Conservation (phyloP, 2,329 filamentous ascomycete species). For the Tolypocladium tundrense region DNA sequence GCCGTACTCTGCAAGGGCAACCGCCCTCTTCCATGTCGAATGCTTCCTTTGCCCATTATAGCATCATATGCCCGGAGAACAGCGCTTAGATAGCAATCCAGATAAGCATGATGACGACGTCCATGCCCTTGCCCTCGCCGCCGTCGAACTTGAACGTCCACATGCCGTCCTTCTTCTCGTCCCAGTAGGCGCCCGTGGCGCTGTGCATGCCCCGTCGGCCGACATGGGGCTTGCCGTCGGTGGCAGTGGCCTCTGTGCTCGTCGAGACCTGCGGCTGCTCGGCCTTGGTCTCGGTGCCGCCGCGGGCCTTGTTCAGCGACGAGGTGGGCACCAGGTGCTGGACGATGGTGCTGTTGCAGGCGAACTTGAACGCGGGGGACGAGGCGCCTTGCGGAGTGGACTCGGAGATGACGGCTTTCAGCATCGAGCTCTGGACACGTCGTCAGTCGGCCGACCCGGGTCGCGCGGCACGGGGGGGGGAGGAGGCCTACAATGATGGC, state of each 20-base stretch:
- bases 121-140: conserved; percentile 55
- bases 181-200: conserved; percentile 79
- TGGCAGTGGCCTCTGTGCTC: conserved; percentile 43
- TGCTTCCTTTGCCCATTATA: not conserved
- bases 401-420: conserved; percentile 68
- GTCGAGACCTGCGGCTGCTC: conserved; percentile 45
- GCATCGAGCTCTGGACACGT: conserved; percentile 56
- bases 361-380: conserved; percentile 74
- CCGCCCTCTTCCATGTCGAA: not conserved
- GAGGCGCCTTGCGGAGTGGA: conserved; percentile 47
- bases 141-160: conserved; percentile 81
- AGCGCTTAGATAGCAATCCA: conserved; percentile 61
- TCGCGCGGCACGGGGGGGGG: not conserved
- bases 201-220: conserved; percentile 86
- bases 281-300: conserved; percentile 34
- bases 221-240: conserved; percentile 58
- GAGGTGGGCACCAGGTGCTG: conserved; percentile 73
- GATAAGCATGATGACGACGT: conserved; percentile 63
- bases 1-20: conserved; percentile 1
- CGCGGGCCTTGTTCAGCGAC: conserved; percentile 49
- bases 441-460: conserved; percentile 5
- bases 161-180: conserved; percentile 83
- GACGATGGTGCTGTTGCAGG: conserved; percentile 96
- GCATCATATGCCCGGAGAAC: not conserved
- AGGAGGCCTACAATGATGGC: conserved; percentile 68